phyloP scores from a whole-genome alignment of 139 green algal genomes.

The Pleodorina starrii region DNA sequence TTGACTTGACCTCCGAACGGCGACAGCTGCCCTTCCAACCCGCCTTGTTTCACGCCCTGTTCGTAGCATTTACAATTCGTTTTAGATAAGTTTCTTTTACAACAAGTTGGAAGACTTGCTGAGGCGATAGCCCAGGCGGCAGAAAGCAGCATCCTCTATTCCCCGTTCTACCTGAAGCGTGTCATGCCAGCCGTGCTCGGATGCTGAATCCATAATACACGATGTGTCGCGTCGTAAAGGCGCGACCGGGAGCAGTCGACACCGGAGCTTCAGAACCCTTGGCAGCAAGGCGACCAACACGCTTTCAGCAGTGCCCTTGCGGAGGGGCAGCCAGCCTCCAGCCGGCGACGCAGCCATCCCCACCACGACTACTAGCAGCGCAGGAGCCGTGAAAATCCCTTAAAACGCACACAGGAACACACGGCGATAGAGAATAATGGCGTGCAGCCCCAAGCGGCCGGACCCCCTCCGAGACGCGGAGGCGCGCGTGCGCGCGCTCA shows the following conservation, averaged over 20 bases:
- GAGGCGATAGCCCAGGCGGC: too few species aligned
- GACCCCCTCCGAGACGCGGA: constrained; percentile 55
- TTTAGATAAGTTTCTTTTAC: too few species aligned
- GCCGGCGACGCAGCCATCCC: background rate
- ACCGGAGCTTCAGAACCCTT: background rate
- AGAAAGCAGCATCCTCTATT: too few species aligned
- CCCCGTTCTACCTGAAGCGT: too few species aligned
- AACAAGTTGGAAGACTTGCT: too few species aligned
- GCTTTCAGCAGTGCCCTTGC: background rate
- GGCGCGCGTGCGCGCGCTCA: constrained; percentile 67
- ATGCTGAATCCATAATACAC: background rate
- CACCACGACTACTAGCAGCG: background rate
- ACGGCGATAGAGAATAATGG: background rate
- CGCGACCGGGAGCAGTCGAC: background rate
- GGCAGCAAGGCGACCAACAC: background rate
- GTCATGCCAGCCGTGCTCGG: background rate
- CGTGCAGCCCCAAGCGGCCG: constrained; percentile 33
- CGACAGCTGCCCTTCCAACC: background rate
- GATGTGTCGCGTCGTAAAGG: background rate
- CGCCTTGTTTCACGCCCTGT: background rate
- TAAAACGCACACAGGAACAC: too few species aligned
- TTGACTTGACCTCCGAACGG: constrained; percentile 4
- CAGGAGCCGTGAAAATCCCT: too few species aligned
- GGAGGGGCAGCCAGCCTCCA: background rate
- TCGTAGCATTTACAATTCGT: too few species aligned